Evolutionary conservation across 2,329 filamentous ascomycete genomes (phyloP).

Genomic region (Microcyclosporella mali): DNA sequence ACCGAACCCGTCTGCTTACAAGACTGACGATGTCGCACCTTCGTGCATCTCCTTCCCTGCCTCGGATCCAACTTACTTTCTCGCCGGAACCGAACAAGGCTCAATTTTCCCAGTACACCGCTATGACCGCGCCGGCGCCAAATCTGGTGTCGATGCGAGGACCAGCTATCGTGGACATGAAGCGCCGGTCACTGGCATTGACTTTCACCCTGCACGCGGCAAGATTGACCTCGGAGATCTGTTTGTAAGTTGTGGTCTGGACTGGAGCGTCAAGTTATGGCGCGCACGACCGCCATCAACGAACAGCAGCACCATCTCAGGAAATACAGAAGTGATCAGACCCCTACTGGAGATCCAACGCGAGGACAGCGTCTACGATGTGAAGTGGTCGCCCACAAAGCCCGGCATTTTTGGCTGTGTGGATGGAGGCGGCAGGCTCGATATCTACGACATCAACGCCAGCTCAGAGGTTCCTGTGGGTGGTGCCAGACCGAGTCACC

Average conservation of each 20-base stretch:
- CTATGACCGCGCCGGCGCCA: conserved; percentile 94
- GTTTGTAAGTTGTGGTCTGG: conserved; percentile 82
- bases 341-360: conserved; percentile 86
- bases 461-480: conserved; percentile 90
- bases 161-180: conserved; percentile 86
- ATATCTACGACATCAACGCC: conserved; percentile 90
- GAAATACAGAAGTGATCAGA: conserved; percentile 31
- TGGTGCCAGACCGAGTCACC: conserved; percentile 49
- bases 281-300: conserved; percentile 78
- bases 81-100: conserved; percentile 94
- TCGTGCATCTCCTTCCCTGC: conserved; percentile 93
- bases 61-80: conserved; percentile 93
- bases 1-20: conserved; percentile 65
- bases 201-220: conserved; percentile 88
- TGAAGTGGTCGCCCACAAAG: conserved; percentile 88
- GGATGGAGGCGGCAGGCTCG: conserved; percentile 84
- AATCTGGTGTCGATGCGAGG: conserved; percentile 86
- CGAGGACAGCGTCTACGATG: conserved; percentile 95
- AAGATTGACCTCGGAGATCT: conserved; percentile 92
- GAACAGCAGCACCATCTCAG: conserved; percentile 48
- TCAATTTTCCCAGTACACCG: conserved; percentile 93
- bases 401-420: conserved; percentile 92
- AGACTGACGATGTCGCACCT: conserved; percentile 85
- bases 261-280: conserved; percentile 98
- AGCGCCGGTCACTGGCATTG: conserved; percentile 89